Evolutionary conservation across 129 eudicot species (phyloP).

Genomic region (Oenanthe sinensis): DNA sequence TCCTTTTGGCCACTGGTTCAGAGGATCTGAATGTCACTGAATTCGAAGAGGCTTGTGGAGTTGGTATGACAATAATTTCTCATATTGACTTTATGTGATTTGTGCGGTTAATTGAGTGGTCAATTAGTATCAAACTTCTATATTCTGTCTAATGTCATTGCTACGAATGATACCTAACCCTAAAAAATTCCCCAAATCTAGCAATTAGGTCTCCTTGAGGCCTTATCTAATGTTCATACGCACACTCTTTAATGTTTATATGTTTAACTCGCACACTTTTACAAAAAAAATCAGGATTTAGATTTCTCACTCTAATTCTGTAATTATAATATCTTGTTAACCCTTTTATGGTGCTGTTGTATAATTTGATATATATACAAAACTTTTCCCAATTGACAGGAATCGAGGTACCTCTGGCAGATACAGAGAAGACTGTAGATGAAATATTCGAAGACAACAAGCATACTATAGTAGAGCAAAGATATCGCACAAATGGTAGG

Average conservation of each 20-base stretch:
- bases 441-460: slow-evolving; percentile 71
- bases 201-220: background rate
- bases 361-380: slow-evolving; percentile 1
- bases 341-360: background rate
- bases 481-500: slow-evolving; percentile 77
- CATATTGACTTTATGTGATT: background rate
- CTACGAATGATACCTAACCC: background rate
- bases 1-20: slow-evolving; percentile 50
- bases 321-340: background rate
- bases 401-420: slow-evolving; percentile 58
- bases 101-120: background rate
- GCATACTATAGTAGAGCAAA: slow-evolving; percentile 62
- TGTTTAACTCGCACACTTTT: background rate
- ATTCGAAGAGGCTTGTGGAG: slow-evolving; percentile 91
- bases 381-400: slow-evolving; percentile 30
- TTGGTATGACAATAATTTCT: slow-evolving; percentile 45
- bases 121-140: background rate
- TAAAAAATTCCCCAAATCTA: background rate
- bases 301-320: background rate
- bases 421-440: slow-evolving; percentile 41
- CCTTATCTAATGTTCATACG: background rate
- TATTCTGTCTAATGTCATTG: background rate
- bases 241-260: background rate
- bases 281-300: background rate
- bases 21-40: slow-evolving; percentile 46